These are phyloP conservation scores for Juncus effusus DNA, from an alignment of 176 grass and related monocot genomes.

Conservation along the genomic window DNA sequence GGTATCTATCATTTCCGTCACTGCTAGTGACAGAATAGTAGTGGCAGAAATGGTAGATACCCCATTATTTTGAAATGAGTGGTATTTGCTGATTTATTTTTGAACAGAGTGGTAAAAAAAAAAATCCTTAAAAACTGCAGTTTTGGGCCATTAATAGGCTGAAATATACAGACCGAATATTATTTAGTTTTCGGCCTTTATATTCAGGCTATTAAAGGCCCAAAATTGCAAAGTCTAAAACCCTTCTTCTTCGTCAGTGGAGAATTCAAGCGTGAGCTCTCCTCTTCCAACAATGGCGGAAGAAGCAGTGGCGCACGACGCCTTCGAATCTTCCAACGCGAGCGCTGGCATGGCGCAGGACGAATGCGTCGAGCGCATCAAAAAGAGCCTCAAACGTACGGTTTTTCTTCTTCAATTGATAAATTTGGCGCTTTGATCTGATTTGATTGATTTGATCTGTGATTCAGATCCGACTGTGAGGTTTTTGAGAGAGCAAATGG, in stretches of 20 bases:
- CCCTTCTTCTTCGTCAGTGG: slow-evolving; percentile 2
- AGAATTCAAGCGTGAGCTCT: not conserved
- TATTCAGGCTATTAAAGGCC: not conserved
- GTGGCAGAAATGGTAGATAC: too few relatives aligned
- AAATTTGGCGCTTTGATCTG: not conserved
- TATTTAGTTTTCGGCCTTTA: too few relatives aligned
- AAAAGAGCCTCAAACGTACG: slow-evolving; percentile 46
- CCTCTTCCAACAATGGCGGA: slow-evolving; percentile 13
- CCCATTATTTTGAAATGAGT: too few relatives aligned
- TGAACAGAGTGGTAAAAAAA: too few relatives aligned
- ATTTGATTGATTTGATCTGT: slow-evolving; percentile 4
- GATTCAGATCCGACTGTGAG: slow-evolving; percentile 70
- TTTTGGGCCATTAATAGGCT: too few relatives aligned
- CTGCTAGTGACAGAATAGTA: too few relatives aligned
- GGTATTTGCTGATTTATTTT: too few relatives aligned
- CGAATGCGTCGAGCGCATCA: slow-evolving; percentile 55
- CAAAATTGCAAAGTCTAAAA: slow-evolving; percentile 15
- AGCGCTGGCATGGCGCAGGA: slow-evolving; percentile 35
- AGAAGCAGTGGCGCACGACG: slow-evolving; percentile 10
- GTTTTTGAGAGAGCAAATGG: slow-evolving; percentile 69
- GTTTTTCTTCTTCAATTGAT: not conserved
- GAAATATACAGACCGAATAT: too few relatives aligned
- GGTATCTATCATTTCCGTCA: too few relatives aligned
- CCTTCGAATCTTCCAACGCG: not conserved
- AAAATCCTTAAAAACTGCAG: too few relatives aligned